Percentiles rank a stretch among this genome's conserved stretches.
These are phyloP conservation scores for Phyllosticta citriasiana DNA, from an alignment of 2,329 filamentous ascomycete genomes.

Conservation along the genomic window DNA sequence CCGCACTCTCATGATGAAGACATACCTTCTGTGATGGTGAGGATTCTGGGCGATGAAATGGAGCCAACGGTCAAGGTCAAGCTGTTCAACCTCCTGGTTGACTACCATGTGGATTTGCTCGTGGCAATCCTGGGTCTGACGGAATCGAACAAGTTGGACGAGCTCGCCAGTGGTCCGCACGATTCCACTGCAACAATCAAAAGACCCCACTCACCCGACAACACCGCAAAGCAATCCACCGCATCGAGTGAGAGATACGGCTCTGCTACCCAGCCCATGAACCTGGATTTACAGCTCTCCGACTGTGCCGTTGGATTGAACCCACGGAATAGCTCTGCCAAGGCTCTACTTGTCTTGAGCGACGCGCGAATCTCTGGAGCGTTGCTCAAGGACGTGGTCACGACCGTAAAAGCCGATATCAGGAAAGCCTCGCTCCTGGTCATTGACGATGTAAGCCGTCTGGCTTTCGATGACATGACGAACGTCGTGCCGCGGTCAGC, in stretches of 20 bases:
- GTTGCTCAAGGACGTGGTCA: constrained; percentile 35
- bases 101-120: constrained; percentile 78
- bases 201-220: constrained; percentile 47
- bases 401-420: constrained; percentile 56
- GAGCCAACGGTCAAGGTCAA: constrained; percentile 86
- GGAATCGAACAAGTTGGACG: constrained; percentile 51
- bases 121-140: constrained; percentile 67
- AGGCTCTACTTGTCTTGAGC: constrained; percentile 67
- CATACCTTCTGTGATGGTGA: constrained; percentile 67
- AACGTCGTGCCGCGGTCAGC: background rate
- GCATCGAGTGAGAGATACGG: constrained; percentile 17
- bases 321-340: constrained; percentile 64
- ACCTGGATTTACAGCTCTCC: constrained; percentile 63
- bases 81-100: constrained; percentile 71
- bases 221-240: constrained; percentile 22
- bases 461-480: constrained; percentile 19
- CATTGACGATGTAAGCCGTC: constrained; percentile 59
- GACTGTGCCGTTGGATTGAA: constrained; percentile 81
- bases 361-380: constrained; percentile 61
- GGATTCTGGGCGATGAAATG: constrained; percentile 88
- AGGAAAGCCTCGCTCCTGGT: constrained; percentile 75
- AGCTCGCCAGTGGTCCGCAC: constrained; percentile 65
- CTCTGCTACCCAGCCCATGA: constrained; percentile 33
- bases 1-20: constrained; percentile 26
- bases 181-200: constrained; percentile 71